Percentiles rank a stretch among this genome's conserved stretches.
These are phyloP conservation scores for Lepidium didymum DNA, from an alignment of 345 rosid genomes.

Conservation along the genomic window DNA sequence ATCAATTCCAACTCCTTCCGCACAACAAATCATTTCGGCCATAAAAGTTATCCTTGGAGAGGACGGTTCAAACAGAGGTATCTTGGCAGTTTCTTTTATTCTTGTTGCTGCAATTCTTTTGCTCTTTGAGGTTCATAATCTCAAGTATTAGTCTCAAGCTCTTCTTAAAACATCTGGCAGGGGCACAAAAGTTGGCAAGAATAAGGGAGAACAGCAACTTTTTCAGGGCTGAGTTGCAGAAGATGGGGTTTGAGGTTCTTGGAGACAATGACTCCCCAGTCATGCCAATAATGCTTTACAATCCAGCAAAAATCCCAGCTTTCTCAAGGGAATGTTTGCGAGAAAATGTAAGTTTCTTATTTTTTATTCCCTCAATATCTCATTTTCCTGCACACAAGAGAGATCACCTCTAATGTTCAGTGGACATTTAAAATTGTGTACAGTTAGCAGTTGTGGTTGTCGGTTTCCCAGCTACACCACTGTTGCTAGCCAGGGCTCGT, in stretches of 20 bases:
- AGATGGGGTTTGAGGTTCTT: slow-evolving; percentile 96
- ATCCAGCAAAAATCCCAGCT: slow-evolving; percentile 88
- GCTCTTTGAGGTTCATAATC: no score
- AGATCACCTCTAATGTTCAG: background rate
- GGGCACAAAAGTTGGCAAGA: slow-evolving; percentile 78
- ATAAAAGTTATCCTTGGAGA: no score
- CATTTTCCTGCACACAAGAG: no score
- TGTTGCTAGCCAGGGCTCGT: slow-evolving; percentile 70
- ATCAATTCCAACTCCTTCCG: no score
- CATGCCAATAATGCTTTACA: slow-evolving; percentile 94
- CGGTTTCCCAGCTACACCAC: slow-evolving; percentile 57
- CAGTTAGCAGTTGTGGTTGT: slow-evolving; percentile 52
- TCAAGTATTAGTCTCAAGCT: no score
- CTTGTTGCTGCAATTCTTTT: no score
- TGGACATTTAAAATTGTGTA: background rate
- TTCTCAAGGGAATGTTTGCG: slow-evolving; percentile 82
- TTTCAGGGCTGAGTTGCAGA: slow-evolving; percentile 78
- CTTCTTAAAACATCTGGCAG: slow-evolving; percentile 19
- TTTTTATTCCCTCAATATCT: no score
- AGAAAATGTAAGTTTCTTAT: slow-evolving; percentile 42
- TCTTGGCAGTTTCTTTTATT: no score
- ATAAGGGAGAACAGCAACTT: slow-evolving; percentile 94
- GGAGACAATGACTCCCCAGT: slow-evolving; percentile 95
- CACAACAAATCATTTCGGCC: no score
- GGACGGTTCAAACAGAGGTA: no score